Conservation (phyloP, 768 basidiomycete genomes). For the Asterophora parasitica region DNA sequence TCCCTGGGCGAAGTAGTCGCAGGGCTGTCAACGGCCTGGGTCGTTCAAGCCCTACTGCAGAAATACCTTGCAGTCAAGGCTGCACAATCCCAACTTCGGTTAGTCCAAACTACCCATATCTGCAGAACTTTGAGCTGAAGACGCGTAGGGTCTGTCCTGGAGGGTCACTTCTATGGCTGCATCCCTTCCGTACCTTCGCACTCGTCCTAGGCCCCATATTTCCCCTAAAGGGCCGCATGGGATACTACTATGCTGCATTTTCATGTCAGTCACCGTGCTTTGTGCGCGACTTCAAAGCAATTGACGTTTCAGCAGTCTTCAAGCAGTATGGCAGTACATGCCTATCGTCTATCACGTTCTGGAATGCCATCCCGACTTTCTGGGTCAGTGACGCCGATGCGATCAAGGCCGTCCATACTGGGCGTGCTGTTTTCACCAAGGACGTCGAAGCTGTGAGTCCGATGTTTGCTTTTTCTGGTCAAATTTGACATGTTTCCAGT, state of each 20-base stretch:
- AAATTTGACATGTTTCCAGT: constrained; percentile 16
- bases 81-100: constrained; percentile 10
- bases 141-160: constrained; percentile 17
- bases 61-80: constrained; percentile 12
- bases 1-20: constrained; percentile 9
- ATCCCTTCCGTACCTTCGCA: constrained; percentile 26
- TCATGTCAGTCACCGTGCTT: constrained; percentile 23
- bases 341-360: constrained; percentile 31
- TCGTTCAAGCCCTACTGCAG: constrained; percentile 10
- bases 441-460: constrained; percentile 29
- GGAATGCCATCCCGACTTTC: constrained; percentile 25
- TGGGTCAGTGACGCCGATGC: constrained; percentile 44
- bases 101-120: background rate
- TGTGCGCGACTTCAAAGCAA: background rate
- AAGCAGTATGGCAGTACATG: constrained; percentile 33
- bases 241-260: constrained; percentile 30
- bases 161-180: constrained; percentile 18
- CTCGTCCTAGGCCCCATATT: constrained; percentile 26
- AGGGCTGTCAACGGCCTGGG: constrained; percentile 11
- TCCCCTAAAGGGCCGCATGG: constrained; percentile 30
- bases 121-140: background rate
- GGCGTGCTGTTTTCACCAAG: constrained; percentile 35
- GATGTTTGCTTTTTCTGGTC: background rate
- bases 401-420: constrained; percentile 28
- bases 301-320: constrained; percentile 27